Evolutionary conservation across 2,329 filamentous ascomycete species (phyloP).

Genomic region (Cordyceps javanica): DNA sequence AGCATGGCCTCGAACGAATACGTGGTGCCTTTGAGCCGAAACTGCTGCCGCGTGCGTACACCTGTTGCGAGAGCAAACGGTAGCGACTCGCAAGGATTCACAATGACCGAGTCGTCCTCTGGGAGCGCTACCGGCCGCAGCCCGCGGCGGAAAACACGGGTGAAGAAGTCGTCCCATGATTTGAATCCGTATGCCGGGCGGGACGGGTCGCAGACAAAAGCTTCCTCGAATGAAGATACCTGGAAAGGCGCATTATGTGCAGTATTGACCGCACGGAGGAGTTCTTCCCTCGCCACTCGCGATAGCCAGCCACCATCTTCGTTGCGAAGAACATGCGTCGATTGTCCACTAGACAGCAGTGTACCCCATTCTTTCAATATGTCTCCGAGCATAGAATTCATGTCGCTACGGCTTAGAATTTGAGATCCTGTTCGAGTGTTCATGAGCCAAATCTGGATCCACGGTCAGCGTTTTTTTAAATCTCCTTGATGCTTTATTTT

Average conservation of each 20-base stretch:
- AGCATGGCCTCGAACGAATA: background rate
- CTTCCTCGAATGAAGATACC: slow-evolving; percentile 18
- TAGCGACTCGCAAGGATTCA: background rate
- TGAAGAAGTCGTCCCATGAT: background rate
- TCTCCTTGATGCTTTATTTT: no score
- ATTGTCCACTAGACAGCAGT: background rate
- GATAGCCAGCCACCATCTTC: background rate
- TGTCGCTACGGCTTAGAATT: background rate
- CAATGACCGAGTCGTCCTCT: background rate
- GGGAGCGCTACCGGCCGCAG: background rate
- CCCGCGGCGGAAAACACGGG: background rate
- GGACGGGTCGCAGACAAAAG: slow-evolving; percentile 26
- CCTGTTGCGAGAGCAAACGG: background rate
- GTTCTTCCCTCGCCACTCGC: background rate
- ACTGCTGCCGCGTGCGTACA: background rate
- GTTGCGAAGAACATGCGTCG: background rate
- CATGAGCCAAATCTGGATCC: background rate
- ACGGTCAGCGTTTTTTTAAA: background rate
- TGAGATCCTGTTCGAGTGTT: background rate
- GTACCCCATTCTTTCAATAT: background rate
- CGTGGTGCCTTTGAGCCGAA: background rate
- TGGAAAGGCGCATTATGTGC: background rate
- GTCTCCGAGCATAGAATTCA: background rate
- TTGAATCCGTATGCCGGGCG: background rate
- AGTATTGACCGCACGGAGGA: background rate